These are phyloP conservation scores for Claviceps spartinae DNA, from an alignment of 2,329 filamentous ascomycete genomes.

Conservation along the genomic window DNA sequence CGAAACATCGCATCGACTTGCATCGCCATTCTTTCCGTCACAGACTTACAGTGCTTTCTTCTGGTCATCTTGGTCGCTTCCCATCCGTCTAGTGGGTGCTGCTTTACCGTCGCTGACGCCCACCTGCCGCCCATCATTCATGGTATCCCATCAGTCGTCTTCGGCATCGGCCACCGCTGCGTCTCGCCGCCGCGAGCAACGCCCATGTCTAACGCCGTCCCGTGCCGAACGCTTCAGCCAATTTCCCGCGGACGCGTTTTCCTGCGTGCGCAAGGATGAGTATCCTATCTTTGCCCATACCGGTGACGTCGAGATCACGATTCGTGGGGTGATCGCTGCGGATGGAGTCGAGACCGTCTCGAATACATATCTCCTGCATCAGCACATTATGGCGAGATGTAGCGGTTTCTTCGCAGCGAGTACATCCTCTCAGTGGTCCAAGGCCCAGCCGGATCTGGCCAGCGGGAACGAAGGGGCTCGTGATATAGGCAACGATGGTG, in stretches of 20 bases:
- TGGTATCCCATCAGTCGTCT: slow-evolving; percentile 28
- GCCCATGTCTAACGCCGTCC: slow-evolving; percentile 20
- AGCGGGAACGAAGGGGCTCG: slow-evolving; percentile 35
- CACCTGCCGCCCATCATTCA: slow-evolving; percentile 54
- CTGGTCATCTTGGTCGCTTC: background rate
- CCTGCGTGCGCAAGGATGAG: slow-evolving; percentile 67
- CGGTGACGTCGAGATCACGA: slow-evolving; percentile 82
- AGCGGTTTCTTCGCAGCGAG: slow-evolving; percentile 89
- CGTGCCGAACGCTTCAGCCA: slow-evolving; percentile 61
- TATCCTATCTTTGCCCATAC: slow-evolving; percentile 78
- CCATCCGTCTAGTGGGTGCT: background rate
- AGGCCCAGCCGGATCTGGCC: slow-evolving; percentile 15
- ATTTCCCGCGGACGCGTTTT: slow-evolving; percentile 61
- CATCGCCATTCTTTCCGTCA: no score
- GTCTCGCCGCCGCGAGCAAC: background rate
- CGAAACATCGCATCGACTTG: no score
- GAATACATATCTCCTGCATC: slow-evolving; percentile 76
- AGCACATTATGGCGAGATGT: slow-evolving; percentile 74
- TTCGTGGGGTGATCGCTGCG: slow-evolving; percentile 45
- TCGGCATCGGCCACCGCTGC: background rate
- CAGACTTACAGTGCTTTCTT: background rate
- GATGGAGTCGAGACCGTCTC: slow-evolving; percentile 39
- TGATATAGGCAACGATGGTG: background rate
- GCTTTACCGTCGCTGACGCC: slow-evolving; percentile 11
- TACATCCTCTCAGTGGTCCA: slow-evolving; percentile 62